Conservation (phyloP, 2,329 filamentous ascomycete species). For the Trichoderma hamatum region DNA sequence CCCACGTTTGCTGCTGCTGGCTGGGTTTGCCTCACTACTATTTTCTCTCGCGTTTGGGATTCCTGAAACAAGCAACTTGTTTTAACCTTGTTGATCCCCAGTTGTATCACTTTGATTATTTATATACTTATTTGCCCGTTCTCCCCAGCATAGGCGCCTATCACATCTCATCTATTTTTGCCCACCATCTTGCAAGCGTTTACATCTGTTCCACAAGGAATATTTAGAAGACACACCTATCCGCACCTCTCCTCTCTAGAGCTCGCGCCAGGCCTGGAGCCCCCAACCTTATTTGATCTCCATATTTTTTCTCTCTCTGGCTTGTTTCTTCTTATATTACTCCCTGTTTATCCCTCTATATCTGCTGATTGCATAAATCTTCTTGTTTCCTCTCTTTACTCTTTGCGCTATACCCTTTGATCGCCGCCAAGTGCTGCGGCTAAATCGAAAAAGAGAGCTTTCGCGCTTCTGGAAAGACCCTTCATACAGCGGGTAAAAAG, state of each 20-base stretch:
- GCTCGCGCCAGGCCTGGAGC: slow-evolving; percentile 11
- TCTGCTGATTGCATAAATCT: background rate
- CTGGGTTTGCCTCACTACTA: background rate
- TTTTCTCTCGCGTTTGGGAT: slow-evolving; percentile 12
- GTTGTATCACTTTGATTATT: slow-evolving; percentile 15
- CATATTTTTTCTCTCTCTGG: background rate
- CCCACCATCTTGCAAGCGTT: background rate
- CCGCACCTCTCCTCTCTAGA: slow-evolving; percentile 11
- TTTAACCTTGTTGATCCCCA: slow-evolving; percentile 18
- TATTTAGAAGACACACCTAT: background rate
- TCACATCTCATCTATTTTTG: slow-evolving; percentile 1
- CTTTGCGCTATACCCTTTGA: background rate
- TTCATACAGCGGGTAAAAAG: slow-evolving; percentile 22
- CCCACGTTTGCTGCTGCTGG: background rate
- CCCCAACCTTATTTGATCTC: slow-evolving; percentile 8
- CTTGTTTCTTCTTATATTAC: background rate
- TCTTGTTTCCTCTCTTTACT: background rate
- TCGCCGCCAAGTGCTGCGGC: slow-evolving; percentile 17
- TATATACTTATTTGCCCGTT: slow-evolving; percentile 8
- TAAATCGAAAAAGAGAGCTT: slow-evolving; percentile 15
- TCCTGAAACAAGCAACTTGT: slow-evolving; percentile 19
- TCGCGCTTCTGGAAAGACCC: slow-evolving; percentile 17
- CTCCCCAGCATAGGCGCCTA: slow-evolving; percentile 7
- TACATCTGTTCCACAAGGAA: background rate
- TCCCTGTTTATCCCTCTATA: background rate